These are phyloP conservation scores for Teratosphaeriaceae sp. DNA, from an alignment of 2,329 filamentous ascomycete species.

Conservation along the genomic window DNA sequence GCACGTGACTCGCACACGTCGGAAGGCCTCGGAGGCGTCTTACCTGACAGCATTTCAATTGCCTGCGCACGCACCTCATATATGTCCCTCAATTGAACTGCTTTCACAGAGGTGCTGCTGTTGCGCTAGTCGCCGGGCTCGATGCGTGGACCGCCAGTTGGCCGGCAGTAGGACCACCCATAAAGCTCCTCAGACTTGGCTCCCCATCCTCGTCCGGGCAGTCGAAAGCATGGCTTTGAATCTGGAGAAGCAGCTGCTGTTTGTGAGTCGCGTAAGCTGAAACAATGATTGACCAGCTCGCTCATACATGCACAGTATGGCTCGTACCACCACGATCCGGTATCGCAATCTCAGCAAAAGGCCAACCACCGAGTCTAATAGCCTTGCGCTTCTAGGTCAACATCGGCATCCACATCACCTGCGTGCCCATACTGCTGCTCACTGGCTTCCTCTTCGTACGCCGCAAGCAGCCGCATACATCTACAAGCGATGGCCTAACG, in stretches of 20 bases:
- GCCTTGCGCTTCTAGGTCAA: slow-evolving; percentile 52
- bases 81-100: no score
- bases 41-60: not conserved
- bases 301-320: slow-evolving; percentile 60
- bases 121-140: not conserved
- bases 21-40: not conserved
- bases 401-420: slow-evolving; percentile 70
- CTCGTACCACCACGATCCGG: slow-evolving; percentile 70
- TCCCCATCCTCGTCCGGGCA: not conserved
- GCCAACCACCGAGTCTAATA: slow-evolving; percentile 7
- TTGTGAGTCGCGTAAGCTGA: slow-evolving; percentile 50
- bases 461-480: slow-evolving; percentile 4
- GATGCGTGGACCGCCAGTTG: not conserved
- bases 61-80: no score
- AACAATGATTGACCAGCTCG: not conserved
- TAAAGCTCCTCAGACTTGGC: not conserved
- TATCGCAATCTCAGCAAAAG: slow-evolving; percentile 28
- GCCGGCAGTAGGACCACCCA: not conserved
- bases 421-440: slow-evolving; percentile 69
- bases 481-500: not conserved
- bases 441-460: slow-evolving; percentile 66
- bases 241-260: slow-evolving; percentile 73
- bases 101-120: not conserved
- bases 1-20: not conserved
- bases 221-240: slow-evolving; percentile 51